Evolutionary conservation across 192 early-diverging fungal genomes (phyloP).

Genomic region (Gonapodya prolifera): DNA sequence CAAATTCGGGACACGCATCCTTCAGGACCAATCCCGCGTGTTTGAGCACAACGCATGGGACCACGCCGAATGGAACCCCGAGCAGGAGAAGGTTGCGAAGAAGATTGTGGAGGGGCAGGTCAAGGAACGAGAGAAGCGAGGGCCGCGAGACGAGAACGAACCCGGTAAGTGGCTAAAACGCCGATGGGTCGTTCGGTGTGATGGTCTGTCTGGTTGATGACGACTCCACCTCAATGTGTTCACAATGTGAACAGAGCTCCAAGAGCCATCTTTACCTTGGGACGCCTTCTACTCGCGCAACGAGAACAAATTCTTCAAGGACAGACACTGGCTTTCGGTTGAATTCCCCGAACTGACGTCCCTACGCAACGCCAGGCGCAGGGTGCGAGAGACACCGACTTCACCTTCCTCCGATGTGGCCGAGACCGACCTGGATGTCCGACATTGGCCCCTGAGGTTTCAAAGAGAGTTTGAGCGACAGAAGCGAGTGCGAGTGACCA

Average conservation of each 20-base stretch:
- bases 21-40: neutral
- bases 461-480: constrained; percentile 17
- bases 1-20: neutral
- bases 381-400: neutral
- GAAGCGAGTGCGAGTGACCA: constrained; percentile 9
- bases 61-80: neutral
- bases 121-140: neutral
- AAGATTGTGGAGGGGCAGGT: neutral
- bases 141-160: neutral
- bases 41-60: constrained; percentile 2
- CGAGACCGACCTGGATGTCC: constrained; percentile 28
- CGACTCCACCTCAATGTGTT: neutral
- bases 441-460: constrained; percentile 25
- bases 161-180: neutral
- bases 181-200: neutral
- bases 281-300: constrained; percentile 45
- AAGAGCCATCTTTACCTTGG: constrained; percentile 38
- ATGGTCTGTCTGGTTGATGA: neutral
- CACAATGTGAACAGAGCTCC: constrained; percentile 31
- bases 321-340: constrained; percentile 34
- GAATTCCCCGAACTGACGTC: constrained; percentile 15
- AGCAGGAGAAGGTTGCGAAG: neutral
- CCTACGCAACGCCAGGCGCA: neutral
- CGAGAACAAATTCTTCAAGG: constrained; percentile 45
- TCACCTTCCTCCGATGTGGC: constrained; percentile 3